A percentile compares a stretch with the other conserved stretches of the same genome.
Evolutionary conservation across 495 filamentous ascomycete genomes (phyloP).

Genomic region (Podospora appendiculata): DNA sequence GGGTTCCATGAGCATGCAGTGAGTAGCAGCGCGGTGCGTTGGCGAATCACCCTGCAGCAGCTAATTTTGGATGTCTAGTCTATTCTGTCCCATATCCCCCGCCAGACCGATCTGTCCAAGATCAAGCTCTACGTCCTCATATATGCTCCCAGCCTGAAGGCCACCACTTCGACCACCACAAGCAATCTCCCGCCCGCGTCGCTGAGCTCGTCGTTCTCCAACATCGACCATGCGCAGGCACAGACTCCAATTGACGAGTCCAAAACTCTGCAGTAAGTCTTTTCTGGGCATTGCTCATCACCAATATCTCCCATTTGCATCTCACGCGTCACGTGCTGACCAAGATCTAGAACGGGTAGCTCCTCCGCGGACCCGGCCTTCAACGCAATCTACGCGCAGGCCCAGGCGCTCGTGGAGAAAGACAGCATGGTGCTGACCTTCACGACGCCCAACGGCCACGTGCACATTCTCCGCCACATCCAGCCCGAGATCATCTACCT

Average conservation of each 20-base stretch:
- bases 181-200: constrained; percentile 50
- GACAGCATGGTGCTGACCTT: constrained; percentile 83
- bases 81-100: constrained; percentile 79
- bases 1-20: constrained; percentile 72
- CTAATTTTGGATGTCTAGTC: constrained; percentile 46
- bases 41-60: too few species aligned
- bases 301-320: background rate
- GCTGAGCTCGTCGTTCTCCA: constrained; percentile 79
- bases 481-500: constrained; percentile 78
- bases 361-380: constrained; percentile 49
- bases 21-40: constrained; percentile 24
- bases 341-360: constrained; percentile 16
- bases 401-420: constrained; percentile 67
- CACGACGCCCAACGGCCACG: constrained; percentile 64
- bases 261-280: constrained; percentile 44
- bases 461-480: constrained; percentile 78
- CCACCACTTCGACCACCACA: constrained; percentile 43
- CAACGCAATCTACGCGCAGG: constrained; percentile 69
- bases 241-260: constrained; percentile 58
- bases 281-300: too few species aligned
- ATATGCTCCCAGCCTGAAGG: constrained; percentile 73
- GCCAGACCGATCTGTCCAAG: constrained; percentile 57
- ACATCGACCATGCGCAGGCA: constrained; percentile 70
- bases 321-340: constrained; percentile 1
- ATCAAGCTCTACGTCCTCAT: constrained; percentile 79